Base-by-base conservation (phyloP, 495 filamentous ascomycete genomes). In the Trichodelitschia bisporula region DNA sequence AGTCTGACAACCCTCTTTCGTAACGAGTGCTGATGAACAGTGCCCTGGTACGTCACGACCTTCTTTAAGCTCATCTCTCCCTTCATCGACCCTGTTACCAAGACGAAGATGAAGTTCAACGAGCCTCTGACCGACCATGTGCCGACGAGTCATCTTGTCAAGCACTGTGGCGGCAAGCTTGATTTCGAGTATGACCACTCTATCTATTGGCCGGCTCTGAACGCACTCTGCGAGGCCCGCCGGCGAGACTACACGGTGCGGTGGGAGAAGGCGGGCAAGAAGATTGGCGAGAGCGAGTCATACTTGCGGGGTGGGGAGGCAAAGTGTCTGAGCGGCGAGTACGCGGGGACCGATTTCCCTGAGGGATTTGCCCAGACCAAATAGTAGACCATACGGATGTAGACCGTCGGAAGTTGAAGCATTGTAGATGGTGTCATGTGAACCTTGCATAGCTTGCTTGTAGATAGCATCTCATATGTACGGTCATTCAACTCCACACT, bases 41-140 rank as follows among this genome's bases (percentile, higher is more conserved):
- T 91, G 29, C 86, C 84, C 9, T 91, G 77, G 66, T 56, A 83
- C 30, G 72, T 93, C 31, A 66, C 59, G 48, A 72, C 68, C 15
- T 97, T 97, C 61, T 89, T 92, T 62, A 92, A 89, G 53, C 51
- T 91, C 35, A 82, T 97, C 53, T 77, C 66, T 13, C 82, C 84
- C 17, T 95, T 95, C 50, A 91, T 97, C 47, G 86, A 97, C 53
- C 86, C 86, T 5, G 36, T 72, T 36, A 97, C 86, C 11, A 66
- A 71, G 11, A 65, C 86, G 38, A 97, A 97, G 58, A 64, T 97
- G 44, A 79, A 77, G 45, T 95, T 92, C 59, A 90, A 92, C 52
- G 76, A 89, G 41, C 73, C 90, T 41, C 61, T 86, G 51, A 53
- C 58, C 36, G 52, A 72, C 28, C 71, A 77, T 41, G 73, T 95